phyloP scores from a whole-genome alignment of 345 rosid genomes.

The Rhodamnia rubescens region DNA sequence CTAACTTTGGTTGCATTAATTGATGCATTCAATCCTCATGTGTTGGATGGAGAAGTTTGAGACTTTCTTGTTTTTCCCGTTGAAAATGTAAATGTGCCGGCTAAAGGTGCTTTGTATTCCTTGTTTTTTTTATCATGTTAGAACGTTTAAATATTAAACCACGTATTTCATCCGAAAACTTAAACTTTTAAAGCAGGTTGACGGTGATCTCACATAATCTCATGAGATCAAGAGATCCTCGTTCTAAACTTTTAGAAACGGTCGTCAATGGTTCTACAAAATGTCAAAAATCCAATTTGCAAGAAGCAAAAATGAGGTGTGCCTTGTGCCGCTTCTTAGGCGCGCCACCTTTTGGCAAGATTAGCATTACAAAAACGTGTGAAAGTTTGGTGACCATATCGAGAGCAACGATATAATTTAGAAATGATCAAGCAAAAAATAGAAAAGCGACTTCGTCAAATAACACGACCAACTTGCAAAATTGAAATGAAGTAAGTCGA shows the following conservation, averaged over 20 bases:
- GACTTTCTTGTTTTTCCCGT: neutral
- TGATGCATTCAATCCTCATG: neutral
- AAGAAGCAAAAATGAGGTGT: neutral
- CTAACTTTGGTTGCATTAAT: neutral
- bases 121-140: neutral
- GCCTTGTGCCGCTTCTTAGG: neutral
- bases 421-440: neutral
- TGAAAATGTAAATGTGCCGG: neutral
- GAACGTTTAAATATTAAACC: neutral
- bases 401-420: neutral
- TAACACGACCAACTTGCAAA: neutral
- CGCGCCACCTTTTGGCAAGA: neutral
- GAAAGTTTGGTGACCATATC: neutral
- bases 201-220: neutral
- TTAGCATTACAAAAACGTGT: neutral
- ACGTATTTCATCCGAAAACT: neutral
- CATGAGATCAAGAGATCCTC: rapidly evolving
- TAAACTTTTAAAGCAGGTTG: neutral
- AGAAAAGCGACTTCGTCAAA: neutral
- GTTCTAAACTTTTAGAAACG: neutral
- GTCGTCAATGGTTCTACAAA: neutral
- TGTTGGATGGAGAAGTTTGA: neutral
- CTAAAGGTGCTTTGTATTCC: neutral
- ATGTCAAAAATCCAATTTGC: neutral
- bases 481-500: neutral